Base-by-base conservation (phyloP, 371 early-diverging fungal genomes). In the Mucor irregularis region DNA sequence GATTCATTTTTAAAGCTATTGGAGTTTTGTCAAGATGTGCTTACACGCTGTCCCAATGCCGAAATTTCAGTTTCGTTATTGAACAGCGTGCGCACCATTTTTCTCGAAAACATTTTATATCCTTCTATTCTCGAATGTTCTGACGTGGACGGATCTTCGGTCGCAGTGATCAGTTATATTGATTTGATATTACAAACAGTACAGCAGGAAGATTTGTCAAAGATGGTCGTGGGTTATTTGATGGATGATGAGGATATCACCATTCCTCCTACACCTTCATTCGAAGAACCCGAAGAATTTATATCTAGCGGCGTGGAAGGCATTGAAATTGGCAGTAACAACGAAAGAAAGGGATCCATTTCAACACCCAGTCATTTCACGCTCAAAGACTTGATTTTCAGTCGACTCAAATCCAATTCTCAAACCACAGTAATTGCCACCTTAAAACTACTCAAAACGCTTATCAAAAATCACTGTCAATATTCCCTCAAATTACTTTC, bases 81-180 rank as follows among this genome's bases (percentile, higher is more conserved):
- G 48, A 64, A 65, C n/a, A 83, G 82, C 33, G 72, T 95, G 58
- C 84, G 88, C 33, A 64, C 78, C 14, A 84, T 87, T 16, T 94
- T 96, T 68, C 71, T 97, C 44, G 90, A 90, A 53, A 89, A 89
- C 35, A 92, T 95, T 38, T 67, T 97, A 31, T 90, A 90, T 48
- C 92, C 96, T 6, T 89, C 92, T 25, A 79, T 96, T 49, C 66
- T 88, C 25, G 92, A 91, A 53, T 90, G 92, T 60, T 90, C 92
- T 0, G 98, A 97, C 65, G 83, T 83, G 13, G 96, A 97, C 63
- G 96, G 95, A 0, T 92, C 93, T 44, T 88, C 94, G 1, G 92
- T 94, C 0, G 91, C 95, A 0, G 89, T 90, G 2, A 86, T 97
- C 53, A 90, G 86, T 53, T 97, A 97, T 58, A 81, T 96, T 34